Percentiles rank a stretch among this genome's conserved stretches.
phyloP scores from a whole-genome alignment of 441 rosid genomes.

The Pelargonium fulgidum region DNA sequence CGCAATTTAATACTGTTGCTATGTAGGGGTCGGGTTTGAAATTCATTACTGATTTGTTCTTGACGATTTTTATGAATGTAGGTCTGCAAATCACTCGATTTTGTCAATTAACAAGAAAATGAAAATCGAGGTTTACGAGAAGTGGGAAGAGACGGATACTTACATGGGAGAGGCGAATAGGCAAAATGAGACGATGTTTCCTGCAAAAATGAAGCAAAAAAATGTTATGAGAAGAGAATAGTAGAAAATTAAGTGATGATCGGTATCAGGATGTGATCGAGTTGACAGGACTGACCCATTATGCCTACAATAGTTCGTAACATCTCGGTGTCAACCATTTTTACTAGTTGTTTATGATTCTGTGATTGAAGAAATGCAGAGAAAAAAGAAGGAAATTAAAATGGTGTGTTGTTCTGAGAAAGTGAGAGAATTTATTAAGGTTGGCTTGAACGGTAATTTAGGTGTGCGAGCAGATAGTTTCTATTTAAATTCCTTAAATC shows the following conservation, averaged over 20 bases:
- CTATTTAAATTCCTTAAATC: too few relatives aligned
- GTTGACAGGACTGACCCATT: constrained; percentile 29
- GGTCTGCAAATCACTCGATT: constrained; percentile 36
- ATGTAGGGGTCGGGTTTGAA: constrained; percentile 72
- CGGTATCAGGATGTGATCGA: not conserved
- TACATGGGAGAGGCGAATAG: constrained; percentile 66
- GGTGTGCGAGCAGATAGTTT: too few relatives aligned
- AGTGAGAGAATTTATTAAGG: too few relatives aligned
- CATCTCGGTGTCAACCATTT: constrained; percentile 21
- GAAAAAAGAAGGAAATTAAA: not conserved
- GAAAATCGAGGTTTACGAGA: not conserved
- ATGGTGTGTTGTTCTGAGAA: not conserved
- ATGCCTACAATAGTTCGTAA: constrained; percentile 33
- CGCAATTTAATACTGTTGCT: constrained; percentile 56
- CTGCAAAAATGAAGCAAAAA: constrained; percentile 25
- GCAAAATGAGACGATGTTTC: constrained; percentile 59
- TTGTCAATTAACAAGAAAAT: not conserved
- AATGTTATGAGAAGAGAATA: not conserved
- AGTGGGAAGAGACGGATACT: not conserved
- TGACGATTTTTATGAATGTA: constrained; percentile 41
- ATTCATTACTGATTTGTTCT: constrained; percentile 39
- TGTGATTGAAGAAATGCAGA: not conserved
- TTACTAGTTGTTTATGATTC: not conserved
- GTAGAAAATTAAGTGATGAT: not conserved
- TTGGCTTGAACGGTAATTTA: too few relatives aligned